Conservation (phyloP, 163 green algal genomes). For the Prototheca wickerhamii region DNA sequence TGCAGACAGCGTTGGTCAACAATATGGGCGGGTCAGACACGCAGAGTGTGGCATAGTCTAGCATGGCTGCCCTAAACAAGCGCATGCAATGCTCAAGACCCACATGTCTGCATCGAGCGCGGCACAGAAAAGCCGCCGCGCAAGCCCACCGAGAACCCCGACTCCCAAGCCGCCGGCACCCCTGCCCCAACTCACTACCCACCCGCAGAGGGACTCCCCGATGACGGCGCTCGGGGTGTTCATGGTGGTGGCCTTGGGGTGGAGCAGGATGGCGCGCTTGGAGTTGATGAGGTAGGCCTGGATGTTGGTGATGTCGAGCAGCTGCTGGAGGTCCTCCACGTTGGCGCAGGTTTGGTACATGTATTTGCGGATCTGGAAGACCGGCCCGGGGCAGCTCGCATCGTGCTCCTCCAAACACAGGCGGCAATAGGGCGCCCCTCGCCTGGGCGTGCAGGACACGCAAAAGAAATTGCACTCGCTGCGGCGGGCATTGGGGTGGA, state of each 20-base stretch:
- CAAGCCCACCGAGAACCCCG: too few species aligned
- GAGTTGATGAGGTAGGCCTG: slow-evolving; percentile 40
- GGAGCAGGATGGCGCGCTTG: slow-evolving; percentile 28
- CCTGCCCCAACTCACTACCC: too few species aligned
- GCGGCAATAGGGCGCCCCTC: slow-evolving; percentile 17
- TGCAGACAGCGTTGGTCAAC: neutral
- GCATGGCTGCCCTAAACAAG: too few species aligned
- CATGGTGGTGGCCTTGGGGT: slow-evolving; percentile 13
- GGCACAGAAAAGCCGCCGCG: too few species aligned
- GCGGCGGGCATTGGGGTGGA: slow-evolving; percentile 8
- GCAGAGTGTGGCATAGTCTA: too few species aligned
- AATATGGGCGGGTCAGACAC: neutral
- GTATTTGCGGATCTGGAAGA: slow-evolving; percentile 31
- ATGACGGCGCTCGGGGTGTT: neutral
- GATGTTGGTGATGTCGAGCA: slow-evolving; percentile 20
- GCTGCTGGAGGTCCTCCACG: slow-evolving; percentile 25
- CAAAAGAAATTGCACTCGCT: slow-evolving; percentile 34
- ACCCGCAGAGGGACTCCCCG: neutral
- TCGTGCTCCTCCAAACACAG: slow-evolving; percentile 21
- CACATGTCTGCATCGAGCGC: too few species aligned
- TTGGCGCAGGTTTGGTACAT: slow-evolving; percentile 32
- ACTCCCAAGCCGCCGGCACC: too few species aligned
- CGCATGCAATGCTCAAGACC: too few species aligned
- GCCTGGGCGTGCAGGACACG: slow-evolving; percentile 9
- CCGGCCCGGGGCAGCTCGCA: slow-evolving; percentile 8